Base-by-base conservation (phyloP, 1,284 basidiomycete species). In the Moesziomyces antarcticus region DNA sequence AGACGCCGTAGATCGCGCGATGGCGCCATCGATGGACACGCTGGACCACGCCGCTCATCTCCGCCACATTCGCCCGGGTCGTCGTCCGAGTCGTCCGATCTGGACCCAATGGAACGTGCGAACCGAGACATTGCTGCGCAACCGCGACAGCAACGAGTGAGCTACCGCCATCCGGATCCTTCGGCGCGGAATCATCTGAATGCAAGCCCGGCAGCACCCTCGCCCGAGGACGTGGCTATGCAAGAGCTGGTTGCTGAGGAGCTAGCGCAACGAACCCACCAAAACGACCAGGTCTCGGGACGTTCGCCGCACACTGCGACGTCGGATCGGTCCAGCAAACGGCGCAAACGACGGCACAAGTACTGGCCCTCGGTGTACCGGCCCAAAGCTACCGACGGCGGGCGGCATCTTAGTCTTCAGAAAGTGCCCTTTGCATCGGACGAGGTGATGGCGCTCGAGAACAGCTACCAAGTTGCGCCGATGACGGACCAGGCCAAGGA, bases 311-410 rank as follows among this genome's bases (percentile, higher is more conserved):
- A 33, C 30, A 33, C 30, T 33, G 30, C 30, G 5, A 10, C 40
- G 5, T 51, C 50, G 14, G 40, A 42, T 16, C 50, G 18, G 24
- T 51, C 40, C 5, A 51, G 24, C 50, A 40, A 42, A 21, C 50
- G 50, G 18, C 50, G 50, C 14, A 51, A 51, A 21, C 50, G 50
- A 4, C 10, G 48, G 20, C 48, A 49, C 11, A 51, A 16, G 37
- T 22, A 51, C 5, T 51, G 50, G 50, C 50, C 50, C 7, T 40
- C 33, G 33, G 50, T 42, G 24, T 51, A 51, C 18, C 37, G 50
- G n/a, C 50, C 50, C 37, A 42, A 51, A 22, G 50, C 50, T 25
- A 51, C 37, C 50, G 50, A 51, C 16, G 35, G 37, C 13, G 50
- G 50, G 5, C 25, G 22, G 18, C 50, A 51, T 20, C 50, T 51